Conservation (phyloP, 225 moss, liverwort and hornwort genomes). For the Polytrichum commune region DNA sequence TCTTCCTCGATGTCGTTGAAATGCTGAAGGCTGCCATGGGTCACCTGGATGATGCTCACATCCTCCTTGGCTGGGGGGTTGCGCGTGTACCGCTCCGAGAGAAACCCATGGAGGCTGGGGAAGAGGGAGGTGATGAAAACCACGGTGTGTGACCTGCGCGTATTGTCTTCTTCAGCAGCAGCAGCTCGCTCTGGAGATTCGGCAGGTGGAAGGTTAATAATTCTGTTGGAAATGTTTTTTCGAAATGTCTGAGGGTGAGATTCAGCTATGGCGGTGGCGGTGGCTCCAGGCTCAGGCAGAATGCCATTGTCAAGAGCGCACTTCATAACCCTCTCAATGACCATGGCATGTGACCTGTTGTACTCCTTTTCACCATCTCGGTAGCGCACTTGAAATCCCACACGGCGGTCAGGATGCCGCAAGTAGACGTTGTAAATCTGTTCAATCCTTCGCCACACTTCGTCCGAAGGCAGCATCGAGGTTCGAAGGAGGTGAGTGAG, state of each 20-base stretch:
- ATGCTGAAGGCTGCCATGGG: slow-evolving; percentile 68
- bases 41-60: slow-evolving; percentile 65
- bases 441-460: slow-evolving; percentile 65
- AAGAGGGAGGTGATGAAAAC: slow-evolving; percentile 78
- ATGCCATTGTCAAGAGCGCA: slow-evolving; percentile 66
- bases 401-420: slow-evolving; percentile 55
- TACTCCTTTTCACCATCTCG: slow-evolving; percentile 53
- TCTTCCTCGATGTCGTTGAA: slow-evolving; percentile 70
- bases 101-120: slow-evolving; percentile 63
- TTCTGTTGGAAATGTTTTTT: neutral
- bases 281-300: slow-evolving; percentile 40
- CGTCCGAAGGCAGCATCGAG: slow-evolving; percentile 58
- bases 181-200: slow-evolving; percentile 7
- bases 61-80: slow-evolving; percentile 61
- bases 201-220: too few relatives aligned
- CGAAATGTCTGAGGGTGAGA: slow-evolving; percentile 5
- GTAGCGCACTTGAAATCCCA: slow-evolving; percentile 80
- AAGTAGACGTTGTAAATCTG: slow-evolving; percentile 62
- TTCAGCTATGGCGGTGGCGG: neutral
- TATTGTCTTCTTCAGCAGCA: slow-evolving; percentile 5
- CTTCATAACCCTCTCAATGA: slow-evolving; percentile 46
- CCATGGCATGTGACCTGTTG: slow-evolving; percentile 42
- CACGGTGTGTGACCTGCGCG: slow-evolving; percentile 17
- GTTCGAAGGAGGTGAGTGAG: slow-evolving; percentile 68
- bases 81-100: slow-evolving; percentile 58